Conservation (phyloP, 306 rosid species). For the Prunus campanulata region DNA sequence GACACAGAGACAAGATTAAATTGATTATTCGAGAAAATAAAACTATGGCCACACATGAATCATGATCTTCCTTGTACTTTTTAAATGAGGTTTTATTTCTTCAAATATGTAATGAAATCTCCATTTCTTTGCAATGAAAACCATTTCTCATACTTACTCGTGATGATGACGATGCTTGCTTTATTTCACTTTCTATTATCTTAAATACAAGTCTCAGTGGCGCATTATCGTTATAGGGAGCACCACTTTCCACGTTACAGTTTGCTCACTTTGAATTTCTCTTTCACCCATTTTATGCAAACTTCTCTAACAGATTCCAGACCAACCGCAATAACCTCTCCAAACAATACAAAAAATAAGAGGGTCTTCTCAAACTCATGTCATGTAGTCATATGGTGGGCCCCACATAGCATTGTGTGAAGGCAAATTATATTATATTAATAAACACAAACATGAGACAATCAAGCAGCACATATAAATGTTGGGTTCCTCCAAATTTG, state of each 20-base stretch:
- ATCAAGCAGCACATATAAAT: not conserved
- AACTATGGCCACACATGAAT: not conserved
- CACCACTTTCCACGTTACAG: not conserved
- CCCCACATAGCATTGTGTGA: not conserved
- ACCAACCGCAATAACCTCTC: not conserved
- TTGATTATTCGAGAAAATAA: not conserved
- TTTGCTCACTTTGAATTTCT: not conserved
- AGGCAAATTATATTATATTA: not conserved
- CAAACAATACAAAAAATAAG: no score
- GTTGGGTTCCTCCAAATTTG: not conserved
- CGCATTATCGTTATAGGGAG: conserved; percentile 17
- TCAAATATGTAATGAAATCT: no score
- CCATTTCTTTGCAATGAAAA: no score
- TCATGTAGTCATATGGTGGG: not conserved
- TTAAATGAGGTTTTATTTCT: no score
- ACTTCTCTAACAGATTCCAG: not conserved
- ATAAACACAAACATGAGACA: not conserved
- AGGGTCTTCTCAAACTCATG: no score
- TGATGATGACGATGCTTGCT: not conserved
- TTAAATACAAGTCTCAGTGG: not conserved
- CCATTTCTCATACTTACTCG: not conserved
- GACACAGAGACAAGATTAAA: no score
- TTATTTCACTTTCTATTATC: not conserved
- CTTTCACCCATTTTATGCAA: not conserved
- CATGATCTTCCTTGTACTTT: no score